Conservation (phyloP, 305 asterid species). For the Fraxinus velutina region DNA sequence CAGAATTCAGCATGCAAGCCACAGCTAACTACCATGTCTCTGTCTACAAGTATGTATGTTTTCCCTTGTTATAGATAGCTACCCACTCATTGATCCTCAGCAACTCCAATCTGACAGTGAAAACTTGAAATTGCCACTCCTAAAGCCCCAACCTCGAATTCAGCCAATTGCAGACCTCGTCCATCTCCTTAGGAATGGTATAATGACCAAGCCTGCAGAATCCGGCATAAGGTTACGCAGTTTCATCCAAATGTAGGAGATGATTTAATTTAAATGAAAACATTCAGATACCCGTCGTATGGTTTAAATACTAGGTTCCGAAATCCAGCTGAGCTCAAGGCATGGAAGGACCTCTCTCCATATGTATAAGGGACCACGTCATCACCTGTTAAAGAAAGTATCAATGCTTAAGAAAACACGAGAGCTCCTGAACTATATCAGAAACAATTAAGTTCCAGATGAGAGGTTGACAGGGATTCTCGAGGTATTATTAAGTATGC, state of each 20-base stretch:
- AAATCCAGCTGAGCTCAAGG: conserved; percentile 80
- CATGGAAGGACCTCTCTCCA: conserved; percentile 69
- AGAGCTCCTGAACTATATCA: background rate
- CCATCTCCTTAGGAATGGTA: conserved; percentile 94
- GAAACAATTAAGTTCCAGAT: background rate
- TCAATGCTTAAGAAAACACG: background rate
- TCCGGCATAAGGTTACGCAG: conserved; percentile 14
- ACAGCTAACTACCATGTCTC: conserved; percentile 23
- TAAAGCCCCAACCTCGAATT: conserved; percentile 7
- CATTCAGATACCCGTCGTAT: conserved; percentile 61
- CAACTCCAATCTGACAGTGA: conserved; percentile 7
- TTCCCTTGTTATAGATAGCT: conserved; percentile 29
- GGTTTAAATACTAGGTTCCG: conserved; percentile 59
- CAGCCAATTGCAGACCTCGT: conserved; percentile 71
- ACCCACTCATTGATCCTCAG: conserved; percentile 14
- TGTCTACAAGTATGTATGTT: conserved; percentile 22
- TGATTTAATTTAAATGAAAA: background rate
- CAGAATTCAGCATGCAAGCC: conserved; percentile 29
- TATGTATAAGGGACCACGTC: conserved; percentile 75
- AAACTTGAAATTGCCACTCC: background rate
- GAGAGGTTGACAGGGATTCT: background rate
- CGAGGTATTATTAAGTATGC: background rate
- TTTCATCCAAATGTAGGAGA: background rate
- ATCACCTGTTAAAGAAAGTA: conserved; percentile 52
- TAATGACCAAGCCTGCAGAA: conserved; percentile 81